Conservation (phyloP, 2,329 filamentous ascomycete species). For the Pseudocercospora eumusae region DNA sequence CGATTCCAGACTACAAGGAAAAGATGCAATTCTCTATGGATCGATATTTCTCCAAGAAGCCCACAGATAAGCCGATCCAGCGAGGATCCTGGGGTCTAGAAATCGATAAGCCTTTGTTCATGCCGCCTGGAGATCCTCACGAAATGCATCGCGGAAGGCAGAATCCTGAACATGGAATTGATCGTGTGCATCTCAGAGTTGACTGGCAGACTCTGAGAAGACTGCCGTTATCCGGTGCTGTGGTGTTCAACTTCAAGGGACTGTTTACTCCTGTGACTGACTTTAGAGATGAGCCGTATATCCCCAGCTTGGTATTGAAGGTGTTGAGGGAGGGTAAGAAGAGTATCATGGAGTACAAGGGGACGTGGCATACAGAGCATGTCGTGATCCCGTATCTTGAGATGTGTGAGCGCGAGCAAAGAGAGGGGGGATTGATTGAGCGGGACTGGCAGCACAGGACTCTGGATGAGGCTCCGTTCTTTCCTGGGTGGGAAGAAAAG, state of each 20-base stretch:
- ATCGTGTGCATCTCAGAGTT: conserved; percentile 69
- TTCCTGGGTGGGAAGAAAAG: conserved; percentile 72
- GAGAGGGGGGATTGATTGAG: conserved; percentile 60
- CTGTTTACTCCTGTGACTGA: conserved; percentile 74
- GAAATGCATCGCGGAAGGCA: conserved; percentile 62
- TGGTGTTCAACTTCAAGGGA: conserved; percentile 88
- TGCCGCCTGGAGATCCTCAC: conserved; percentile 68
- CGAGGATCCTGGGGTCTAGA: conserved; percentile 83
- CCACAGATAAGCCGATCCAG: conserved; percentile 73
- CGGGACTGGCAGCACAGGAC: conserved; percentile 67
- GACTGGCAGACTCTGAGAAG: conserved; percentile 87
- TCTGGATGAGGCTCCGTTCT: conserved; percentile 74
- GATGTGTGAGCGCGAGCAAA: conserved; percentile 66
- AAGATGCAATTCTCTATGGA: conserved; percentile 91
- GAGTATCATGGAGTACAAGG: conserved; percentile 73
- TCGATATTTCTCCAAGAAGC: conserved; percentile 78
- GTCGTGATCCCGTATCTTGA: conserved; percentile 66
- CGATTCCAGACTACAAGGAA: conserved; percentile 79
- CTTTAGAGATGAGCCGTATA: conserved; percentile 69
- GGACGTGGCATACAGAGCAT: conserved; percentile 74
- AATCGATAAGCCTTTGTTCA: conserved; percentile 71
- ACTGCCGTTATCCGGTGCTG: conserved; percentile 70
- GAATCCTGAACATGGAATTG: conserved; percentile 56
- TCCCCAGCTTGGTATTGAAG: conserved; percentile 69
- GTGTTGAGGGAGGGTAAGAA: conserved; percentile 71